Base-by-base conservation (phyloP, 352 stramenopile genomes). In the Phytophthora ohioensis region DNA sequence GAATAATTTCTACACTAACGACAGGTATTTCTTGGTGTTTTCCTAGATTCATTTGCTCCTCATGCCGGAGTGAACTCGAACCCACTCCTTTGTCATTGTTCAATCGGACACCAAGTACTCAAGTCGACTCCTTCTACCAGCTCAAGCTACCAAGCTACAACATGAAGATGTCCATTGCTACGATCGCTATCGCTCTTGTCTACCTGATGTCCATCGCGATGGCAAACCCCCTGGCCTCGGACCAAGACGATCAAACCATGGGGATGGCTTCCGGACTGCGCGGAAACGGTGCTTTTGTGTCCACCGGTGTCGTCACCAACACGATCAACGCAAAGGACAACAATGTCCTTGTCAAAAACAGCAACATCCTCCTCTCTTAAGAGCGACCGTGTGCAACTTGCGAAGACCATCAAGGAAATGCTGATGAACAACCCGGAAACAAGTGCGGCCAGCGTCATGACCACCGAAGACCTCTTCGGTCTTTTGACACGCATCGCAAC, bases 11-110 rank as follows among this genome's bases (percentile, higher is more conserved):
- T 21, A 21, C 21, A 21, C 21, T 21, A 21, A 21, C 21, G 21
- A 21, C 21, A 21, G 21, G 9, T 56, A 17, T 57, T 47, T 57
- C 27, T 55, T n/a, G 4, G 32, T 56, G 32, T n/a, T 64, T 31
- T 45, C n/a, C 8, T 46, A 9, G 46, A 49, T 27, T 21, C 21
- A 21, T 21, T 21, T 21, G 21, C 17, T 21, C 17, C 17, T 21
- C 17, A 21, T 21, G 17, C 17, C 17, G 17, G 17, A 21, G 17
- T 21, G 17, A 21, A 21, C 17, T 21, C 17, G 17, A 21, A 21
- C 17, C 17, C 17, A 21, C 10, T 49, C 17, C 21, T 17, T n/a
- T 54, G 47, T 41, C 58, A 77, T 67, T 78, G 70, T 78, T 64
- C 55, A 32, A 41, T 64, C 62, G 57, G 55, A 65, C 52, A 45